These are phyloP conservation scores for Knoxia roxburghii DNA, from an alignment of 257 asterid species.

Conservation along the genomic window DNA sequence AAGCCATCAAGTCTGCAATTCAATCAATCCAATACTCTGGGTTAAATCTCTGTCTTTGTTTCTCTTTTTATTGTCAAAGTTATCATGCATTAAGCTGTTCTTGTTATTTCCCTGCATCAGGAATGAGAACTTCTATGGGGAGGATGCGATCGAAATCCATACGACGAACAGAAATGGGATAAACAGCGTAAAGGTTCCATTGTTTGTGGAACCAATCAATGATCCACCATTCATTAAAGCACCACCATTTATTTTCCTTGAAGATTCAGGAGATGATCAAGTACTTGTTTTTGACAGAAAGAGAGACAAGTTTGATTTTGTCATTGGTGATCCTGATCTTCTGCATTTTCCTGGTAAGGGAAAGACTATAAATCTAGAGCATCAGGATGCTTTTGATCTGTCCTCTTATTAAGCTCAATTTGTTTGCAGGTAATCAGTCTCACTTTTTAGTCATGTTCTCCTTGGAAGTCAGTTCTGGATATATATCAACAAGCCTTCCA, in stretches of 20 bases:
- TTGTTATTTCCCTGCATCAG: constrained; percentile 31
- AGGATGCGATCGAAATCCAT: constrained; percentile 51
- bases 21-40: constrained; percentile 74
- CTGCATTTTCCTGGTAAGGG: constrained; percentile 64
- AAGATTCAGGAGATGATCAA: constrained; percentile 43
- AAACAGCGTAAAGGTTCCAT: constrained; percentile 56
- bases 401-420: constrained; percentile 11
- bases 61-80: background rate
- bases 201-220: constrained; percentile 74
- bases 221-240: constrained; percentile 69
- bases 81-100: background rate
- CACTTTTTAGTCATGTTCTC: constrained; percentile 57
- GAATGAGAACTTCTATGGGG: constrained; percentile 62
- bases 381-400: background rate
- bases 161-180: constrained; percentile 63
- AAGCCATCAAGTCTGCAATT: constrained; percentile 63
- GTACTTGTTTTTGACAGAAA: constrained; percentile 41
- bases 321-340: constrained; percentile 76
- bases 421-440: constrained; percentile 55
- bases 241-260: constrained; percentile 64
- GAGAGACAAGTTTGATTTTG: constrained; percentile 29
- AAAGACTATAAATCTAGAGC: background rate
- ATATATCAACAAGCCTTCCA: constrained; percentile 62
- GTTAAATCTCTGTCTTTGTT: constrained; percentile 24
- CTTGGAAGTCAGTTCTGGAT: constrained; percentile 72